Base-by-base conservation (phyloP, 257 asterid genomes). In the Fraxinus quadrangulata region DNA sequence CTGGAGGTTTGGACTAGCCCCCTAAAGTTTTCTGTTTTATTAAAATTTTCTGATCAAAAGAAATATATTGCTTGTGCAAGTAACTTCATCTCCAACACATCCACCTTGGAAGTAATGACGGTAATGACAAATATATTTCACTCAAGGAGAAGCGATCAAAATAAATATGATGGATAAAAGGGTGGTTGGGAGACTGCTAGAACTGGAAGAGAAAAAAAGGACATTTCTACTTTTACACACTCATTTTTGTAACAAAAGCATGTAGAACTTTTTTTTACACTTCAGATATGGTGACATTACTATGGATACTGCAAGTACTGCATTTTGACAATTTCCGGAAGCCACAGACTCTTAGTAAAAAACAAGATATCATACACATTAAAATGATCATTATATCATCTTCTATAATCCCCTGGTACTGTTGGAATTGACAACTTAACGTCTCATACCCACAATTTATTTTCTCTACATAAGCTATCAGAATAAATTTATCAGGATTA, bases 251-350 rank as follows among this genome's bases (percentile, higher is more conserved):
- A 24, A 74, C 28, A 54, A 33, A 67, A 54, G 59, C 34, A 17
- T 1, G 33, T 31, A n/a, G 31, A 16, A 36, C 7, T 51, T 33
- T 21, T 28, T 45, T 51, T n/a, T 49, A 34, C 24, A 45, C 66
- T 45, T 24, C n/a, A 17, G 14, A 40, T 31, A 56, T 51, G 42
- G n/a, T 80, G 56, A 12, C 26, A 67, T 42, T 77, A 21, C 33
- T 31, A 39, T 37, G 19, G 26, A 36, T 39, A n/a, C 40, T 21
- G 54, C 11, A 49, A 42, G 31, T 21, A 67, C 39, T 19, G 56
- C 76, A 68, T 34, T 73, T 31, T 79, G 49, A 24, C 40, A 67
- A n/a, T 31, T 14, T 26, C 54, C 14, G 54, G 54, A 47, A 47
- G 54, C 34, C 21, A 31, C 68, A 54, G 19, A 56, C 54, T 54